Base-by-base conservation (phyloP, 78 protist species). In the Anaeramoeba flamelloides region DNA sequence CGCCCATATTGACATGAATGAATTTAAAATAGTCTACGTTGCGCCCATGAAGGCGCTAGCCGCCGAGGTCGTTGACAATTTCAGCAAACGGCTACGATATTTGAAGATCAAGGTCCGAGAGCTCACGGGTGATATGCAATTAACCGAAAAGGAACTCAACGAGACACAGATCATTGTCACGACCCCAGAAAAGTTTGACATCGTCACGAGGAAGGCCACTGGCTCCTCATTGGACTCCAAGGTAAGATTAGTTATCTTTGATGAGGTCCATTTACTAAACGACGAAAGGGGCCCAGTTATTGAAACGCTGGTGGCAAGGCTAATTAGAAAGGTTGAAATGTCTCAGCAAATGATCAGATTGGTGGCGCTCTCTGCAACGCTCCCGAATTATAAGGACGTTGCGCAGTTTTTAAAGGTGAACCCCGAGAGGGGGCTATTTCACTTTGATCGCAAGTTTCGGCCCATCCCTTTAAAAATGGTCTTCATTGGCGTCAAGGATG, bases 11-110 rank as follows among this genome's bases (percentile, higher is more conserved):
- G 17, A 53, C 8, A 53, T 17, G 17, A 53, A 53, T 8, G 69
- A 53, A 53, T 53, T 97, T 81, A 97, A 96, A 83, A 91, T 96
- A 4, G 86, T 97, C n/a, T 98, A 96, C 78, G 89, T 98, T 3
- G 98, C 99, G 3, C 99, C 99, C 22, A 93, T 97, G 97, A 98
- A 98, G 86, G 99, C 99, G 2, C 89, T 98, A 37, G 99, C 99
- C 0, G 75, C 90, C 1, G 99, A 95, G 82, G 87, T 92, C 84
- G 89, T 81, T 0, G 84, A 74, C 0, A 87, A 86, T 38, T 91
- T 91, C 36, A 26, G 74, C 33, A 3, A 1, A 41, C 77, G 92
- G 34, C 92, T 98, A 17, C 77, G 80, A 1, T 86, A 53, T 53
- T 83, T 92, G 37, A 93, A 90, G 26, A n/a, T 94, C 26, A 80